Evolutionary conservation across 2,329 filamentous ascomycete species (phyloP), one percentile per base, ranked within the genome.

Genomic region (Scedosporium dehoogii): DNA sequence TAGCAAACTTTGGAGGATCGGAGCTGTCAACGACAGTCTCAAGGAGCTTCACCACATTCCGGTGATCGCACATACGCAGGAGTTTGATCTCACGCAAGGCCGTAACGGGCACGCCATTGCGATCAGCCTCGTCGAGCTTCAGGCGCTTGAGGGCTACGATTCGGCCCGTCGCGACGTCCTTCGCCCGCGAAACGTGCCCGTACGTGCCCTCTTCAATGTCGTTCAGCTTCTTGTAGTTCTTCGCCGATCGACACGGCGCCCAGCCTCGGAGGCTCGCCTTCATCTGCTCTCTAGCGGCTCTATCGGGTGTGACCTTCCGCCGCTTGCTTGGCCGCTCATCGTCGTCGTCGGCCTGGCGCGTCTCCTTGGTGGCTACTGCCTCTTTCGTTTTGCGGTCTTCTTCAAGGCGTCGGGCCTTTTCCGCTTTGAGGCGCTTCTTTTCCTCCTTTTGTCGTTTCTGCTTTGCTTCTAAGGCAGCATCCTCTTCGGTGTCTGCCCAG

Each of bases 171-270:
- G 79, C 77, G 38, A 82, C 79, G 69, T 96, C 88, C 65, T 82
- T 87, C 12, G 92, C 94, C 63, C 94, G 83, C 62, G 92, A 92
- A 4, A 99, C 94, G 84, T 88, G 93, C 56, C 94, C 94, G 74
- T 99, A 99, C 7, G 92, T 92, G 42, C 94, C 94, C 77, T 99
- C 94, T 74, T 97, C 94, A 69, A 99, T 99, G 72, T 94, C 90
- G 74, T 99, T 99, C 63, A 99, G 80, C 68, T 90, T 89, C 70
- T 97, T 90, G 76, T 92, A 99, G 70, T 91, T 88, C 70, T 93
- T 89, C 27, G 96, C 88, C 71, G 90, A 90, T 64, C 89, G 82
- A 70, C 88, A 89, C 63, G 77, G 79, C 59, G 84, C 82, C 85
- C 92, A 96, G 67, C 78, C 74, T 9, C 83, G 82, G 14, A 80